Conservation (phyloP, 2,329 filamentous ascomycete genomes). For the Neonectria neomacrospora region DNA sequence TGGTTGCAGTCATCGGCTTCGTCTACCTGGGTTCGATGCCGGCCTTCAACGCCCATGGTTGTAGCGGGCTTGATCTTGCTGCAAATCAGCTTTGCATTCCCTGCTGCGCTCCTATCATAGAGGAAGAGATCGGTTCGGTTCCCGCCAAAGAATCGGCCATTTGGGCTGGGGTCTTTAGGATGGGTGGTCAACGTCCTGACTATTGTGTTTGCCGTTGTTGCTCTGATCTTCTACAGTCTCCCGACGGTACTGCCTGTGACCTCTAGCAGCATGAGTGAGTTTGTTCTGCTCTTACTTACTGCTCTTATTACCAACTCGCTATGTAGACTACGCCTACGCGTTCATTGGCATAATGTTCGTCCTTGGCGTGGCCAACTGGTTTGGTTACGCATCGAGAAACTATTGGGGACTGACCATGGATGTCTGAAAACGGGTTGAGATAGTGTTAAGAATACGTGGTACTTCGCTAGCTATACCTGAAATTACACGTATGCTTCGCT, state of each 20-base stretch:
- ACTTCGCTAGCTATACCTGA: background rate
- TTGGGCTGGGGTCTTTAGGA: constrained; percentile 21
- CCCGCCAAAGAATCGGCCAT: constrained; percentile 15
- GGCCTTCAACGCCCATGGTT: constrained; percentile 31
- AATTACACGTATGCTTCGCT: background rate
- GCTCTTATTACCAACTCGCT: constrained; percentile 2
- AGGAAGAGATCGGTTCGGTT: constrained; percentile 18
- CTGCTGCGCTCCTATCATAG: constrained; percentile 18
- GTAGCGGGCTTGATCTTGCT: constrained; percentile 23
- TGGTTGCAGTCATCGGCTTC: constrained; percentile 24
- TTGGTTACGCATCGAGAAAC: constrained; percentile 21
- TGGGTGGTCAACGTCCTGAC: constrained; percentile 23
- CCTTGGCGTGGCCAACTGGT: constrained; percentile 16
- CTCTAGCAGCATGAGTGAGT: constrained; percentile 25
- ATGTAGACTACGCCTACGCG: constrained; percentile 17
- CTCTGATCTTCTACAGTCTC: constrained; percentile 21
- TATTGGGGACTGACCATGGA: constrained; percentile 16
- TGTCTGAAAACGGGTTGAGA: constrained; percentile 5
- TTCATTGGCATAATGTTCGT: constrained; percentile 21
- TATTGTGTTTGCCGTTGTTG: constrained; percentile 17
- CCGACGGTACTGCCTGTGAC: constrained; percentile 25
- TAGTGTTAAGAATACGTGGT: background rate
- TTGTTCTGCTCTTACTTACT: background rate
- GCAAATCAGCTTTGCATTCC: constrained; percentile 28
- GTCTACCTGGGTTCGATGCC: constrained; percentile 25